phyloP scores from a whole-genome alignment of 805 yeast species.

The Ogataea siamensis region DNA sequence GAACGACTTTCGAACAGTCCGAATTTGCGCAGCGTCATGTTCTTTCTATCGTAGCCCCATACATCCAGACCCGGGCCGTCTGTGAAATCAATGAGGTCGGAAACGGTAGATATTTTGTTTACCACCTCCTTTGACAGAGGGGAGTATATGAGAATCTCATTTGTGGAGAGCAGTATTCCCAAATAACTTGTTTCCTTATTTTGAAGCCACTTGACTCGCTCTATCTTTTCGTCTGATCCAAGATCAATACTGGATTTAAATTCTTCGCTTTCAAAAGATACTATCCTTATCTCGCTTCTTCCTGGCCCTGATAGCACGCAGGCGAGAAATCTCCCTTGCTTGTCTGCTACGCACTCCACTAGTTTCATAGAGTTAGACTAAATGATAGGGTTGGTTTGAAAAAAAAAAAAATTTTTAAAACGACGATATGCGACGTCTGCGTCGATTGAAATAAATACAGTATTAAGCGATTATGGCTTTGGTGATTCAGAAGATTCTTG shows the following conservation, averaged over 20 bases:
- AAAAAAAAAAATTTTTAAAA: conserved; percentile 9
- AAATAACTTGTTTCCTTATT: conserved; percentile 17
- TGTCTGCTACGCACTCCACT: conserved; percentile 19
- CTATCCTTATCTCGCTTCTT: conserved; percentile 46
- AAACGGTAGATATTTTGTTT: conserved; percentile 36
- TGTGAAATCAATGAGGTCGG: conserved; percentile 29
- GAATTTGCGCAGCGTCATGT: conserved; percentile 27
- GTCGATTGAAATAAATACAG: conserved; percentile 7
- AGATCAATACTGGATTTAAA: conserved; percentile 39
- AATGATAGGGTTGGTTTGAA: conserved; percentile 3
- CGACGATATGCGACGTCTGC: conserved; percentile 8
- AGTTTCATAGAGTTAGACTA: conserved; percentile 10
- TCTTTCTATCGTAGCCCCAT: conserved; percentile 32
- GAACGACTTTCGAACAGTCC: conserved; percentile 24
- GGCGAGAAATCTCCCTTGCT: conserved; percentile 24
- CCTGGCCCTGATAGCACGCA: conserved; percentile 41
- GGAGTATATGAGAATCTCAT: conserved; percentile 43
- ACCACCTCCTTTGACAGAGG: conserved; percentile 41
- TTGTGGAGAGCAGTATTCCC: conserved; percentile 30
- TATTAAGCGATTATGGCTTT: conserved; percentile 1
- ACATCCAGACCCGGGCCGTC: conserved; percentile 25
- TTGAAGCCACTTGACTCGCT: conserved; percentile 13
- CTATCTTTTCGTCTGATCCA: conserved; percentile 38
- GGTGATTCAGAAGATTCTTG: conserved; percentile 26
- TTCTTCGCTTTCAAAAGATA: conserved; percentile 30